Percentiles rank a stretch among this genome's conserved stretches.
Conservation (phyloP, 352 stramenopile species). For the Globisporangium parvum region DNA sequence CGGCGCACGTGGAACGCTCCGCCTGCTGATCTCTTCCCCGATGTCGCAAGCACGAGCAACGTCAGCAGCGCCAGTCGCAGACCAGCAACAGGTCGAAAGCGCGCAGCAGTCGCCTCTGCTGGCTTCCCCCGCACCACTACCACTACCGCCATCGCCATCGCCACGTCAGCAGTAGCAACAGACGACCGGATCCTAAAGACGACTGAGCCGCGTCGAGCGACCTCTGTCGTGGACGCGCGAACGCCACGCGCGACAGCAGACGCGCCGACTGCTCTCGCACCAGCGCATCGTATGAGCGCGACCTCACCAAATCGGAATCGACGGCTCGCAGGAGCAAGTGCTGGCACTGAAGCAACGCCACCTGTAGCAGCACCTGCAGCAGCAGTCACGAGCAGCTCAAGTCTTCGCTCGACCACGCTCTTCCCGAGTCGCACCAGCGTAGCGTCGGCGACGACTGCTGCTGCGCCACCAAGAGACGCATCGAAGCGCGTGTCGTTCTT, state of each 20-base stretch:
- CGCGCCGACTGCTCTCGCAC: not conserved
- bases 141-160: too few species aligned
- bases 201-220: not conserved
- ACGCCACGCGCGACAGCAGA: not conserved
- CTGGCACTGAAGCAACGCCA: too few species aligned
- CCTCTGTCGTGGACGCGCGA: not conserved
- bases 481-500: conserved; percentile 3
- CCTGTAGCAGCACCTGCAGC: not conserved
- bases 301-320: conserved; percentile 2
- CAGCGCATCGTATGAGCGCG: not conserved
- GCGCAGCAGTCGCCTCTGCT: not conserved
- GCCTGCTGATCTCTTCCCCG: conserved; percentile 20
- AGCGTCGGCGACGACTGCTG: not conserved
- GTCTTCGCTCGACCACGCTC: not conserved
- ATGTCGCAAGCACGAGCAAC: not conserved
- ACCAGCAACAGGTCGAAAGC: not conserved
- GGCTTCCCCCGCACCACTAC: not conserved
- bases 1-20: conserved; percentile 19
- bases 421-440: not conserved
- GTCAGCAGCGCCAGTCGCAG: not conserved
- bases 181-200: not conserved
- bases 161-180: not conserved
- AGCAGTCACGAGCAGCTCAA: not conserved
- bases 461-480: not conserved
- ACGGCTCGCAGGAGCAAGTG: not conserved